These are phyloP conservation scores for Boletus speciosus DNA, from an alignment of 768 basidiomycete species.

Conservation along the genomic window DNA sequence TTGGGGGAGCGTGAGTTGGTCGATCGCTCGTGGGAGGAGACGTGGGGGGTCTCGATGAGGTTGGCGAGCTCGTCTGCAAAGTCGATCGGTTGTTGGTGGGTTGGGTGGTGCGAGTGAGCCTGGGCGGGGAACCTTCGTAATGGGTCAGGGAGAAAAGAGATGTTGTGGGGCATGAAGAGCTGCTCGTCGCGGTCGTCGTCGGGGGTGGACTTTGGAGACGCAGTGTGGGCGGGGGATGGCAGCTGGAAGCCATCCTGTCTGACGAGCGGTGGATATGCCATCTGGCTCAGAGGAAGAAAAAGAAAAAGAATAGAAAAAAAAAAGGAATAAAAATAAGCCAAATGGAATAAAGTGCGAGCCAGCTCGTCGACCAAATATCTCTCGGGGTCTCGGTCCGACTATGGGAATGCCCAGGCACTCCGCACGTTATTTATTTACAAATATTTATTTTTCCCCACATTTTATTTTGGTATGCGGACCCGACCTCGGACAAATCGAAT, in stretches of 20 bases:
- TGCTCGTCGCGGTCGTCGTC: constrained; percentile 27
- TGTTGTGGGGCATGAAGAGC: constrained; percentile 45
- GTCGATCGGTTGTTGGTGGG: constrained; percentile 39
- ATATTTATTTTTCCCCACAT: constrained; percentile 23
- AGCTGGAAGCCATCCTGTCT: constrained; percentile 75
- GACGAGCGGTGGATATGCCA: constrained; percentile 36
- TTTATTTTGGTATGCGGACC: constrained; percentile 15
- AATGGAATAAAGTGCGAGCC: neutral
- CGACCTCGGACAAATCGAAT: constrained; percentile 11
- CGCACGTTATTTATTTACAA: constrained; percentile 1
- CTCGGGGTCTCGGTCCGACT: constrained; percentile 34
- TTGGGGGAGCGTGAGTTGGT: constrained; percentile 40
- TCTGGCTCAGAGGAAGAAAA: neutral
- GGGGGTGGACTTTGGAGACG: constrained; percentile 28
- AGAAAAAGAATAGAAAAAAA: neutral
- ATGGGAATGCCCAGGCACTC: constrained; percentile 28
- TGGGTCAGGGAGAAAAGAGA: constrained; percentile 49
- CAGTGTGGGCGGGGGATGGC: constrained; percentile 41
- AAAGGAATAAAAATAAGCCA: neutral
- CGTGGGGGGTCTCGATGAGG: constrained; percentile 43
- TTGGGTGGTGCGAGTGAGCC: constrained; percentile 11
- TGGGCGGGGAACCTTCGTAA: constrained; percentile 49
- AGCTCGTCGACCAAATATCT: constrained; percentile 12
- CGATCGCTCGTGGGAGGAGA: constrained; percentile 40
- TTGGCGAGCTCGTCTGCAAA: constrained; percentile 67